Base-by-base conservation (phyloP, 2,329 filamentous ascomycete species). In the Fusarium coicis region DNA sequence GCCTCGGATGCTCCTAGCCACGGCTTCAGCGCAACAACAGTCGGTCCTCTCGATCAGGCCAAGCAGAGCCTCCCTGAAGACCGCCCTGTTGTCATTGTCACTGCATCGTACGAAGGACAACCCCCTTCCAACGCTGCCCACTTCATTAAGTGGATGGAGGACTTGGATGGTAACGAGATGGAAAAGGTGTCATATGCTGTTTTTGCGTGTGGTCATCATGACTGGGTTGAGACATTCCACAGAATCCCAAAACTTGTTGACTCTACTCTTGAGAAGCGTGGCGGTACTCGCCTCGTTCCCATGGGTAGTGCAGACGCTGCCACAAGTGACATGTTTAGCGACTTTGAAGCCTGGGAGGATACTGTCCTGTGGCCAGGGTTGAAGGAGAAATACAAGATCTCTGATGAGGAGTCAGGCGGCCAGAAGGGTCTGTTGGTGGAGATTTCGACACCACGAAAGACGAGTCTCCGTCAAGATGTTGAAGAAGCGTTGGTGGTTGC, bases 41-140 rank as follows among this genome's bases (percentile, higher is more conserved):
- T 92, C 4, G 85, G 87, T 28, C 85, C 86, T 3, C 80, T 95
- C 43, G 91, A 95, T 76, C 84, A 86, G 1, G 91, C 90, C 0
- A 88, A 87, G 23, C 86, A 89, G 53, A 86, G 87, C 6, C 78
- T 95, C 1, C 88, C 91, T 0, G 89, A 84, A 55, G 85, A 88
- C 32, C 85, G 87, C 11, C 92, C 92, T 0, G 85, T 93, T 0
- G 83, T 93, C 30, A 86, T 95, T 54, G 86, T 95, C 70, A 91
- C 90, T 1, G 88, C 93, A 1, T 91, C 90, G 2, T 95, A 95
- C 74, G 93, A 95, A 76, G 93, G 93, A 2, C 86, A 93, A 61
- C 91, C 93, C 0, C 89, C 92, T 0, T 91, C 93, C 68, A 94
- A 95, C 69, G 93, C 93, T 0, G 86, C 84, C 0, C 86, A 89